phyloP scores from a whole-genome alignment of 768 basidiomycete species.

The Tubosaeta brunneosetosa region DNA sequence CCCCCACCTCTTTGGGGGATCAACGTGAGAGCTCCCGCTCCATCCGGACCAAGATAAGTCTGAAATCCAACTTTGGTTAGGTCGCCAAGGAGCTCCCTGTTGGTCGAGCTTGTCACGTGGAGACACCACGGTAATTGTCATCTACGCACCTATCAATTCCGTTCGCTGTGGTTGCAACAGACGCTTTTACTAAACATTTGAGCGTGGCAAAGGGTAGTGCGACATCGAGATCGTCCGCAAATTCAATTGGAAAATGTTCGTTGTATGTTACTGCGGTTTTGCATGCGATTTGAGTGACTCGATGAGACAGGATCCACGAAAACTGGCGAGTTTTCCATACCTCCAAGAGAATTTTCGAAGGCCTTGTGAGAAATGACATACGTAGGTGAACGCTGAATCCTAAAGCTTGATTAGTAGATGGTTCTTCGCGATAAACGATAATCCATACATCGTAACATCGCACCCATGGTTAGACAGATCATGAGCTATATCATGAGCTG shows the following conservation, averaged over 20 bases:
- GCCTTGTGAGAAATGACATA: constrained; percentile 21
- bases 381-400: constrained; percentile 28
- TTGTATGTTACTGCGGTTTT: constrained; percentile 22
- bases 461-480: constrained; percentile 29
- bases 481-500: constrained; percentile 37
- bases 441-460: constrained; percentile 23
- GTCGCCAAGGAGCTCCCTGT: constrained; percentile 35
- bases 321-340: constrained; percentile 2
- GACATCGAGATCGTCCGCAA: constrained; percentile 20
- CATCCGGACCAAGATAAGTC: constrained; percentile 36
- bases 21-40: constrained; percentile 31
- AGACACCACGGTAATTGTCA: background rate
- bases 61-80: constrained; percentile 35
- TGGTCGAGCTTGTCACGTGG: background rate
- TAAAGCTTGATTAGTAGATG: constrained; percentile 24
- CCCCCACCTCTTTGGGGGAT: constrained; percentile 32
- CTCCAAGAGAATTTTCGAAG: constrained; percentile 4
- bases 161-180: constrained; percentile 3
- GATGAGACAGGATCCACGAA: background rate
- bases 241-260: constrained; percentile 21
- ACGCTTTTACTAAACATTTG: constrained; percentile 10
- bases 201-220: constrained; percentile 21
- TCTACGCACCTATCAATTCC: constrained; percentile 21
- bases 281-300: no score
- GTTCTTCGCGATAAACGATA: constrained; percentile 12